These are phyloP conservation scores for Helotiales sp. DNA, from an alignment of 2,329 filamentous ascomycete genomes.

Conservation along the genomic window DNA sequence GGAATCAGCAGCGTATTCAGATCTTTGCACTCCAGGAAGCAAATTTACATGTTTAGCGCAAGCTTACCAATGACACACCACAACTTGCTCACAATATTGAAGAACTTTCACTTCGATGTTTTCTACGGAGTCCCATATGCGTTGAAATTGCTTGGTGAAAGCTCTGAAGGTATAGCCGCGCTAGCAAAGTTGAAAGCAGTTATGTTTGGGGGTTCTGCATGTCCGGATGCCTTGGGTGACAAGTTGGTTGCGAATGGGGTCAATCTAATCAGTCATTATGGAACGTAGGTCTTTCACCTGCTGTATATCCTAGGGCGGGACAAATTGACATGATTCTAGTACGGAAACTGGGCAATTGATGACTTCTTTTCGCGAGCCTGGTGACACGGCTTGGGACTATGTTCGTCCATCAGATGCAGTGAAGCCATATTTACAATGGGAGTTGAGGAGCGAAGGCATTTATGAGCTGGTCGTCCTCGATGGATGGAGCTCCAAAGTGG, in stretches of 20 bases:
- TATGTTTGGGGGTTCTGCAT: conserved; percentile 57
- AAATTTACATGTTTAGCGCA: conserved; percentile 55
- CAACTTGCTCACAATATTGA: conserved; percentile 47
- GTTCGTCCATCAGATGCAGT: conserved; percentile 38
- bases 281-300: conserved; percentile 40
- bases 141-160: conserved; percentile 62
- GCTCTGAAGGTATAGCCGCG: conserved; percentile 50
- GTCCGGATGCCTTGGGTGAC: conserved; percentile 60
- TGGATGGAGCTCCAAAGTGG: conserved; percentile 41
- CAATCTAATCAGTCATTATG: conserved; percentile 56
- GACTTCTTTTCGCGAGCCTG: conserved; percentile 53
- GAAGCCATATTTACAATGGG: conserved; percentile 17
- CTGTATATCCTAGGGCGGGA: no score
- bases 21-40: conserved; percentile 50
- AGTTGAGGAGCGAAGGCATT: conserved; percentile 4
- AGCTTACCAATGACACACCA: conserved; percentile 53
- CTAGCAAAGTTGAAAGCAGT: conserved; percentile 51
- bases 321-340: conserved; percentile 12
- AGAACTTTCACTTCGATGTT: conserved; percentile 47
- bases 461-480: conserved; percentile 35
- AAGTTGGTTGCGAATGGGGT: conserved; percentile 52
- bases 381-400: conserved; percentile 62
- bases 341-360: conserved; percentile 64
- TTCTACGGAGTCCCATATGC: conserved; percentile 65
- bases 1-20: conserved; percentile 56